Conservation (phyloP, 495 filamentous ascomycete species). For the Annulohypoxylon maeteangense region DNA sequence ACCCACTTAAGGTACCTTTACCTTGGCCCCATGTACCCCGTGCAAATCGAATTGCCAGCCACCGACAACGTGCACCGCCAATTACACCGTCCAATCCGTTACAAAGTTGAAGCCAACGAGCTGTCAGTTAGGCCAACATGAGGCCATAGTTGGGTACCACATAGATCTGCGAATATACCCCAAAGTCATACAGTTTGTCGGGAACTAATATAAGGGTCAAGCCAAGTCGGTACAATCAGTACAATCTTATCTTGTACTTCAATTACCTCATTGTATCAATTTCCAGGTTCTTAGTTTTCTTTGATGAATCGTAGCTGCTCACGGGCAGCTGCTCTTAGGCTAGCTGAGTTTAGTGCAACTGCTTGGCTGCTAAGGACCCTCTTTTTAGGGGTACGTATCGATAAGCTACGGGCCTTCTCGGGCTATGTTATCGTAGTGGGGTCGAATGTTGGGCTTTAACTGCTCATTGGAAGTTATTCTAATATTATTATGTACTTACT, state of each 20-base stretch:
- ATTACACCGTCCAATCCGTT: slow-evolving; percentile 31
- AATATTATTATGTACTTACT: slow-evolving; percentile 8
- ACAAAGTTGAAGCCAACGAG: slow-evolving; percentile 20
- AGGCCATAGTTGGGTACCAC: slow-evolving; percentile 31
- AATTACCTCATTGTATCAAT: slow-evolving; percentile 28
- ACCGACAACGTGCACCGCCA: slow-evolving; percentile 27
- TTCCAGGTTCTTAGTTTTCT: slow-evolving; percentile 11
- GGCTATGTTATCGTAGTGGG: slow-evolving; percentile 32
- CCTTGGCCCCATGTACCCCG: neutral
- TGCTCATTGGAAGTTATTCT: slow-evolving; percentile 13
- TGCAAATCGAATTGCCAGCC: slow-evolving; percentile 11
- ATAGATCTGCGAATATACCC: slow-evolving; percentile 13
- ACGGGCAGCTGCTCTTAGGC: neutral
- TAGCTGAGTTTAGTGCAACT: neutral
- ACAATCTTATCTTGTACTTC: neutral
- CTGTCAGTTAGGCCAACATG: slow-evolving; percentile 32
- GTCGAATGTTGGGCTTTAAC: neutral
- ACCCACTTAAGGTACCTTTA: neutral
- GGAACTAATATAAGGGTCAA: slow-evolving; percentile 8
- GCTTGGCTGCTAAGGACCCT: neutral
- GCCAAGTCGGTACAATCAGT: neutral
- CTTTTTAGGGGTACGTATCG: slow-evolving; percentile 15
- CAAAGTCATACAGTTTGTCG: neutral
- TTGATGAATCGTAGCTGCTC: slow-evolving; percentile 22
- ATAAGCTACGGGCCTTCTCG: slow-evolving; percentile 28